A percentile compares a stretch with the other conserved stretches of the same genome.
phyloP scores from a whole-genome alignment of 805 yeast genomes.

The Candida palmyrensis region DNA sequence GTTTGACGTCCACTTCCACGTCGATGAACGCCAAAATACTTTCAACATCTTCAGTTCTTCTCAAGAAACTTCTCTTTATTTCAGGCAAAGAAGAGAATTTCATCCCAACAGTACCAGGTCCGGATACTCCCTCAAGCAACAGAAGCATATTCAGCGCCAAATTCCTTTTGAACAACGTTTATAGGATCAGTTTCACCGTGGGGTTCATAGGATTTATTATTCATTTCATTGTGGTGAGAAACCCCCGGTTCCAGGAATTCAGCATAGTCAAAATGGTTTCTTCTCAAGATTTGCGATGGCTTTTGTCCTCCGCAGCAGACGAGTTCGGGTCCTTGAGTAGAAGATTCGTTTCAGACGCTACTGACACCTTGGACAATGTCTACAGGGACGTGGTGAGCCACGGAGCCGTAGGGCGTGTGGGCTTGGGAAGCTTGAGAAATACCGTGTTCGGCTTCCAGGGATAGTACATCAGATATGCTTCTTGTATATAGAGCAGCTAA shows the following conservation, averaged over 20 bases:
- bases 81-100: slow-evolving; percentile 7
- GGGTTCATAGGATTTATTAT: slow-evolving; percentile 35
- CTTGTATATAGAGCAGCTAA: not conserved
- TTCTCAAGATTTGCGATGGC: too few relatives aligned
- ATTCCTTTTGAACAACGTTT: slow-evolving; percentile 15
- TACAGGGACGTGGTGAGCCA: slow-evolving; percentile 13
- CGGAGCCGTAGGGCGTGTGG: slow-evolving; percentile 22
- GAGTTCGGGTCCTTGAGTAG: too few relatives aligned
- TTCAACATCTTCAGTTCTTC: slow-evolving; percentile 23
- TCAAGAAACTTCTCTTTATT: slow-evolving; percentile 21
- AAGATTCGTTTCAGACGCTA: too few relatives aligned
- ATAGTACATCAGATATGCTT: not conserved
- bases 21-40: slow-evolving; percentile 21
- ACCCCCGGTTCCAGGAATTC: slow-evolving; percentile 9
- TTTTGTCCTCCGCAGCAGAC: too few relatives aligned
- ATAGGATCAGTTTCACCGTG: slow-evolving; percentile 31
- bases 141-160: too few relatives aligned
- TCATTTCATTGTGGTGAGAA: slow-evolving; percentile 26
- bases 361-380: too few relatives aligned
- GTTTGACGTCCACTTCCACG: slow-evolving; percentile 25
- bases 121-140: too few relatives aligned
- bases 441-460: slow-evolving; percentile 19
- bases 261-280: too few relatives aligned
- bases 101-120: too few relatives aligned
- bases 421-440: slow-evolving; percentile 28